Base-by-base conservation (phyloP, 1,284 basidiomycete species). In the Leccinum fallax region DNA sequence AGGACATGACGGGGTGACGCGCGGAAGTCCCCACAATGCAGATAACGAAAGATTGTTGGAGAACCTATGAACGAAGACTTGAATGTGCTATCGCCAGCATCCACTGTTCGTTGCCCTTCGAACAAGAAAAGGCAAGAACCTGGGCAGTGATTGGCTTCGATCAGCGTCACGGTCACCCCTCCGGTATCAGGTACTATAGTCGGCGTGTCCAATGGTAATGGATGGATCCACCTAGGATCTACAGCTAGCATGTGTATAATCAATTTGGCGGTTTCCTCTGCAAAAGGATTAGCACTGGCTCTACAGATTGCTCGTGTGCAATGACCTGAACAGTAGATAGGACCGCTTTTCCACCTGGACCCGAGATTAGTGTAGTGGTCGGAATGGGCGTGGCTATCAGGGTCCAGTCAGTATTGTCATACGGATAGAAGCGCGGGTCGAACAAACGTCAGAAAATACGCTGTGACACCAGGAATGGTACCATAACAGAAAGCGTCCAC, bases 71-170 rank as follows among this genome's bases (percentile, higher is more conserved):
- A 87, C 0, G 85, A 80, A 1, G 89, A 90, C 66, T 85, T 88
- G 79, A 87, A 89, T 9, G 79, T 75, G 55, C 88, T 92, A 70
- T 95, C 93, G 0, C 94, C 95, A 1, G 95, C 93, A 70, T 96
- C 82, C 53, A 90, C 78, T 0, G 95, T 98, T 74, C 97, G 96
- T 26, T 77, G 85, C 0, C 97, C 97, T 76, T 97, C 94, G 66
- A 97, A 98, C 19, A 97, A 82, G 75, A 98, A 98, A 8, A 99
- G 79, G 60, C 89, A 94, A 0, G 95, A 97, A 6, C 97, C 97
- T 0, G 97, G 97, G 5, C 95, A 97, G 72, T 98, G 97, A 71
- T 99, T 99, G 2, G 97, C 97, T 69, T 97, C 94, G n/a, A 99
- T 94, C 48, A 95, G 85, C 0, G 95, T 98, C 2, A 98, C 96